Base-by-base conservation (phyloP, 306 rosid species). In the Vigna mungo region DNA sequence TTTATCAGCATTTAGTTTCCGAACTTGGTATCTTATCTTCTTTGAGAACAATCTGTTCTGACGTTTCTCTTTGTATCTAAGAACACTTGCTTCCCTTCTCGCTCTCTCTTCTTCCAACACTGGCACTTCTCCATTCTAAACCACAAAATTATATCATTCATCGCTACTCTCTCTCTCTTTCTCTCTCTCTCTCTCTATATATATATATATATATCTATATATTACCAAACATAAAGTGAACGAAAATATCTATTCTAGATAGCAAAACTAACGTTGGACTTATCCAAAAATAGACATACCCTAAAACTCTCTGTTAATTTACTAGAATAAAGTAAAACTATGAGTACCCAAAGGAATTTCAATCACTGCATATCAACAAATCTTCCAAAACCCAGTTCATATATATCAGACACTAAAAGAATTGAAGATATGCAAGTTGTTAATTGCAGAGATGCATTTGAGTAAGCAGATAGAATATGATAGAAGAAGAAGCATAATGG, bases 11-110 rank as follows among this genome's bases (percentile, higher is more conserved):
- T 92, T 92, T 83, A 92, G 80, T 70, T 90, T 92, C 14, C 97
- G 90, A 77, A 92, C 97, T 83, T 90, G 91, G 84, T 92, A 92
- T 81, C 97, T 90, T 89, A 92, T 92, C 97, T 90, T 92, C 91
- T 92, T 90, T 27, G 96, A 89, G 89, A 92, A 92, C 76, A 92
- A 84, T 67, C 97, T 83, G 75, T 68, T 87, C 61, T 89, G 97
- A 4, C 96, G 86, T 76, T 92, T 92, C 83, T 92, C 96, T 71
- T 84, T 92, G 92, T 91, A 93, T 74, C 98, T 86, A 7, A 83
- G 77, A 82, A 92, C 96, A 83, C 96, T 89, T 49, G 96, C 97
- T 74, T 90, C 89, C 59, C 97, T 92, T 80, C 90, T 90, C 46
- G 79, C 63, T 74, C 83, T 86, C 27, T 89, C 96, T 72, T 88